Conservation (phyloP, 257 asterid genomes). For the Primulina tabacum region DNA sequence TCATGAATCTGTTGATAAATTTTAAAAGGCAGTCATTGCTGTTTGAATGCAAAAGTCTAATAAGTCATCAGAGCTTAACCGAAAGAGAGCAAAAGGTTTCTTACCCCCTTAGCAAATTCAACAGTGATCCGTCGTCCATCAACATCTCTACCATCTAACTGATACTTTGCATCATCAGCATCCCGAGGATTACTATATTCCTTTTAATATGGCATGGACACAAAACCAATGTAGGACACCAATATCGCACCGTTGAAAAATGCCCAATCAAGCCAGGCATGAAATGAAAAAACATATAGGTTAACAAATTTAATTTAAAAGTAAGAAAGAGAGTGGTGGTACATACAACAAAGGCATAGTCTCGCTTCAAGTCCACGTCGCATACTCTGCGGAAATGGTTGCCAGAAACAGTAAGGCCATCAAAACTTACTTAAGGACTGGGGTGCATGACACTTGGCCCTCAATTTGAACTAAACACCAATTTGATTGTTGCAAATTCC, state of each 20-base stretch:
- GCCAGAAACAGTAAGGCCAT: constrained; percentile 99
- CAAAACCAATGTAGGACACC: constrained; percentile 32
- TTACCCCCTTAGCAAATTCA: constrained; percentile 93
- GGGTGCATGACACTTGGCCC: constrained; percentile 91
- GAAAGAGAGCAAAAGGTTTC: constrained; percentile 20
- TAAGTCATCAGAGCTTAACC: neutral
- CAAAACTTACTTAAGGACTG: constrained; percentile 84
- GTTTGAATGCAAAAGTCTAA: neutral
- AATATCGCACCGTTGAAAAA: constrained; percentile 20
- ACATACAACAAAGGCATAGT: constrained; percentile 97
- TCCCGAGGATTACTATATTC: constrained; percentile 94
- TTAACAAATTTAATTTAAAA: neutral
- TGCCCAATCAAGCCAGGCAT: neutral
- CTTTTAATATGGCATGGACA: constrained; percentile 39
- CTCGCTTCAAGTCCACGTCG: constrained; percentile 99
- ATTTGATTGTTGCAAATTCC: constrained; percentile 92
- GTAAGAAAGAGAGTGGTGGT: constrained; percentile 23
- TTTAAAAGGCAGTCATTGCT: neutral
- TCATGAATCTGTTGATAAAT: neutral
- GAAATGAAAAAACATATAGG: neutral
- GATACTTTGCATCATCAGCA: constrained; percentile 93
- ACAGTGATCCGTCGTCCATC: constrained; percentile 93
- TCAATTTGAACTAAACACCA: constrained; percentile 98
- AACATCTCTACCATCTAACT: constrained; percentile 82
- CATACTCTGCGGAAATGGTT: constrained; percentile 98